Base-by-base conservation (phyloP, 345 rosid genomes). In the Hevea brasiliensis region DNA sequence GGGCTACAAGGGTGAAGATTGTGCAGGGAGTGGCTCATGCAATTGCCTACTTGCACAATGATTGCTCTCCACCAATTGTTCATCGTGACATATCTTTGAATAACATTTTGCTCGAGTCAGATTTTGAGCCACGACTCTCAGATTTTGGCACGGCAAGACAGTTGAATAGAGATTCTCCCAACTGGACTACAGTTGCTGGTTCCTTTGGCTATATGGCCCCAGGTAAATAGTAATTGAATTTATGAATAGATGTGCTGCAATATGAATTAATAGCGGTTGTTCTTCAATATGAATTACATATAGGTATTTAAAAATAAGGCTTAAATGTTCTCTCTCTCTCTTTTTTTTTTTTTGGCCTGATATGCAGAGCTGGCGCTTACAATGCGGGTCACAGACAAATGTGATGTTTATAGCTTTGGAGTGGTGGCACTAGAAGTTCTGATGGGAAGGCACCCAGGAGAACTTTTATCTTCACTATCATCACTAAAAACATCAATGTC, bases 141-240 rank as follows among this genome's bases (percentile, higher is more conserved):
- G 96, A 90, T 80, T 90, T 88, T 62, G 96, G 96, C 73, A 89
- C 80, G 3, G 93, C 93, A 13, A 84, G 90, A 50, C 74, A 88
- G 57, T 75, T 89, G 76, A 72, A 63, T 45, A 56, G 81, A n/a
- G 74, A 79, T 75, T 66, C 88, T 12, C 84, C 90, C 23, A 89
- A 82, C 77, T 90, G 96, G 93, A 87, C 96, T 27, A 9, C 78
- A 0, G 87, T 80, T 61, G 93, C 82, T 0, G 93, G 93, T 8
- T 86, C 92, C 18, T 90, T 81, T 74, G 93, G 93, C 72, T 89
- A 90, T 81, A 90, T 87, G 88, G 93, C 96, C 73, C 93, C 90
- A 35, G 96, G 96, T 90, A 82, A 76, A 27, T n/a, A 48, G 12
- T 45, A 48, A 47, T 71, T 35, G 40, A 12, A 6, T 8, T 55